These are phyloP conservation scores for Esteya vermicola DNA, from an alignment of 2,329 filamentous ascomycete species.

Conservation along the genomic window DNA sequence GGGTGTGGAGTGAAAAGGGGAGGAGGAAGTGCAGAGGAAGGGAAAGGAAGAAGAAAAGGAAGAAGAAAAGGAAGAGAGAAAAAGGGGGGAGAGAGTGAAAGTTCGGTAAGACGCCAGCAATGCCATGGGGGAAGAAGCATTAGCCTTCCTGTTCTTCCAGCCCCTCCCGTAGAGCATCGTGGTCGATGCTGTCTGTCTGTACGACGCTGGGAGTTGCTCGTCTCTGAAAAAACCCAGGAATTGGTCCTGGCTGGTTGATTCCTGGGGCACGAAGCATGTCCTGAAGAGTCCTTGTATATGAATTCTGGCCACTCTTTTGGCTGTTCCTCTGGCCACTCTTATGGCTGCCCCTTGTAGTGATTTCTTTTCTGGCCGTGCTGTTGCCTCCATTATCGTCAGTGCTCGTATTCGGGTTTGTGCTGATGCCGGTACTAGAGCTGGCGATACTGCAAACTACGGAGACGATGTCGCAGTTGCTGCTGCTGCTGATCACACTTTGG, in stretches of 20 bases:
- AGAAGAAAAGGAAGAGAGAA: not conserved
- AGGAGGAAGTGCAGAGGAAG: not conserved
- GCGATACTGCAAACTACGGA: no score
- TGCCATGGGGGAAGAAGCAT: not conserved
- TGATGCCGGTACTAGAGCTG: no score
- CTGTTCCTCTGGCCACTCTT: not conserved
- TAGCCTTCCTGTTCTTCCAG: slow-evolving; percentile 25
- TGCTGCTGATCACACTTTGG: slow-evolving; percentile 4
- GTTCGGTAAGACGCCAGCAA: no score
- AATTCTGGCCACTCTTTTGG: not conserved
- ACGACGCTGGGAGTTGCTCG: slow-evolving; percentile 41
- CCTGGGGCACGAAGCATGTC: slow-evolving; percentile 43
- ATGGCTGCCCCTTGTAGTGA: slow-evolving; percentile 2
- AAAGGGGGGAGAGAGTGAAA: not conserved
- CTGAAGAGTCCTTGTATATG: slow-evolving; percentile 13
- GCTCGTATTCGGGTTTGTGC: no score
- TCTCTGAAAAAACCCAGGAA: slow-evolving; percentile 54
- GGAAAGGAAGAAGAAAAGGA: not conserved
- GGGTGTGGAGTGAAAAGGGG: no score
- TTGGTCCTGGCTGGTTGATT: slow-evolving; percentile 64
- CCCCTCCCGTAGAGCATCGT: slow-evolving; percentile 44
- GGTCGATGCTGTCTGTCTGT: slow-evolving; percentile 42
- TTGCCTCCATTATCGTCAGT: no score
- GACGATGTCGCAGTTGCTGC: no score
- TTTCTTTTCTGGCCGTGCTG: not conserved